Percentiles rank a stretch among this genome's conserved stretches.
Conservation (phyloP, 495 filamentous ascomycete genomes). For the Annulohypoxylon bovei region DNA sequence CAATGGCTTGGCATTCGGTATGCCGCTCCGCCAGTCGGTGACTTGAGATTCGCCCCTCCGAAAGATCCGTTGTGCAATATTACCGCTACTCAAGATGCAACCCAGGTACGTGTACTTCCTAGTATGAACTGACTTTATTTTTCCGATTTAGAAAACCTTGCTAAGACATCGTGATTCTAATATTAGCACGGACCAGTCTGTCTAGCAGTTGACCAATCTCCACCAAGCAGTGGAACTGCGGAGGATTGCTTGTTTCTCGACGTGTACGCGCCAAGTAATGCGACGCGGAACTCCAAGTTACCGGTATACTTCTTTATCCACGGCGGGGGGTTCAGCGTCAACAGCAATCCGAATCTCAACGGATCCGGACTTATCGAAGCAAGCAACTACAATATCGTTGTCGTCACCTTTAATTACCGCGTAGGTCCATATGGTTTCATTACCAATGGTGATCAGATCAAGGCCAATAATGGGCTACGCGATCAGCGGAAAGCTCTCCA, state of each 20-base stretch:
- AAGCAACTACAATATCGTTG: conserved; percentile 65
- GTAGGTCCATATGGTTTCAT: conserved; percentile 54
- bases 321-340: conserved; percentile 71
- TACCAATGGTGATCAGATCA: conserved; percentile 41
- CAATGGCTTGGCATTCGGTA: conserved; percentile 75
- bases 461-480: conserved; percentile 67
- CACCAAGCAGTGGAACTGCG: conserved; percentile 47
- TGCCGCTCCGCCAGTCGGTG: conserved; percentile 67
- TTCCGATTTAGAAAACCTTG: neutral
- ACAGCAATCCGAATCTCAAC: conserved; percentile 68
- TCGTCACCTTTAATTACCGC: conserved; percentile 73
- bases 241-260: conserved; percentile 73
- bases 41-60: conserved; percentile 68
- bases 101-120: conserved; percentile 26
- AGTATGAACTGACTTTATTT: neutral
- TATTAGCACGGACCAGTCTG: conserved; percentile 43
- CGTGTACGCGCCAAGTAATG: conserved; percentile 68
- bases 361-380: conserved; percentile 65
- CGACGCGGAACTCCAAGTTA: conserved; percentile 56
- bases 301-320: conserved; percentile 76
- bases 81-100: conserved; percentile 21
- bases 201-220: conserved; percentile 21
- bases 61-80: conserved; percentile 55
- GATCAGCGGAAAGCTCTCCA: conserved; percentile 76
- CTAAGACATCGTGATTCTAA: conserved; percentile 3